Evolutionary conservation across 305 asterid genomes (phyloP).

Genomic region (Fraxinus latifolia): DNA sequence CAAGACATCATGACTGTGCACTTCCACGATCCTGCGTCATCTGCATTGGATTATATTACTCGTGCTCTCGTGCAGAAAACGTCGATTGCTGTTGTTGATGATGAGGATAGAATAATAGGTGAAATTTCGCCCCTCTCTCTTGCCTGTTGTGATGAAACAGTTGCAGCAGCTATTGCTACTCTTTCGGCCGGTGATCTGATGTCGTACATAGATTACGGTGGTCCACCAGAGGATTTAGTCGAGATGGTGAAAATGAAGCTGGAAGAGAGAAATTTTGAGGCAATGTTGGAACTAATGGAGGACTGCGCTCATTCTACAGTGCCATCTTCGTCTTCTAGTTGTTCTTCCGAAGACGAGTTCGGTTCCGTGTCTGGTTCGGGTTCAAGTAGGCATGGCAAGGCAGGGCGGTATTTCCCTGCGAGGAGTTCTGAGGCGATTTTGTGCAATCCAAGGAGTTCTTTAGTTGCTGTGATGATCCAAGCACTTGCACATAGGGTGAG

Average conservation of each 20-base stretch:
- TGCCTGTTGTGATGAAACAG: conserved; percentile 68
- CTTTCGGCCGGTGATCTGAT: conserved; percentile 76
- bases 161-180: conserved; percentile 57
- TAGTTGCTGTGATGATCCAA: conserved; percentile 82
- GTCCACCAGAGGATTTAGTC: conserved; percentile 69
- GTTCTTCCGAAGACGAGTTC: conserved; percentile 71
- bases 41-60: conserved; percentile 42
- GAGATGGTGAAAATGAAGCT: conserved; percentile 57
- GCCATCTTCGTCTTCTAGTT: conserved; percentile 42
- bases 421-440: conserved; percentile 67
- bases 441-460: conserved; percentile 66
- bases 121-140: conserved; percentile 72
- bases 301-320: conserved; percentile 31
- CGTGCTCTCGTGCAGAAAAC: conserved; percentile 49
- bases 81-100: conserved; percentile 70
- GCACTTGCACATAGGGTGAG: conserved; percentile 68
- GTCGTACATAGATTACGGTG: conserved; percentile 63
- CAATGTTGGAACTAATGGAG: conserved; percentile 57
- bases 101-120: conserved; percentile 49
- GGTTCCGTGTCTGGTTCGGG: conserved; percentile 30
- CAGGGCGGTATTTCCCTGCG: conserved; percentile 39
- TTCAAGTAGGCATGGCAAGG: conserved; percentile 28
- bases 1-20: conserved; percentile 47
- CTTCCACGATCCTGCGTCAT: conserved; percentile 51
- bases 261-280: conserved; percentile 49